Evolutionary conservation across 495 filamentous ascomycete species (phyloP), one percentile per base, ranked within the genome.

Genomic region (Penicillium bovifimosum): DNA sequence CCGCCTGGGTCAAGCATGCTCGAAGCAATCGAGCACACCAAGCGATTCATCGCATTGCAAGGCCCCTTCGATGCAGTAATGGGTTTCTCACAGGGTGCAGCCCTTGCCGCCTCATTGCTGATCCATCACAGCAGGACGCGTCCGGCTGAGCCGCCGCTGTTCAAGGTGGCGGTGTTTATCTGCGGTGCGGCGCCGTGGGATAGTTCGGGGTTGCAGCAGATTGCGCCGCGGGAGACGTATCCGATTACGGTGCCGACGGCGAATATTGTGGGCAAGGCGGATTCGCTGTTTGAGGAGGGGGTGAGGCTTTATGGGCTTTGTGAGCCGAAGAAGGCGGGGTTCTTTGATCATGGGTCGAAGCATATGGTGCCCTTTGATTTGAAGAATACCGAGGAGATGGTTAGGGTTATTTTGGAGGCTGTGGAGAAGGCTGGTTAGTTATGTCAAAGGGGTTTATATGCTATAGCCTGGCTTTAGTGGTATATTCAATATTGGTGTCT

Each of bases 11-110:
- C 62, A 11, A 42, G 59, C 38, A 48, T 76, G 6, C 7, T 24
- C 32, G 58, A 56, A 20, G 71, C 72, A 9, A 64, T 73, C 42
- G 63, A 68, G 8, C 61, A 74, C 41, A 59, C 61, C 16, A 20
- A 62, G 10, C 52, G 60, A n/a, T 56, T 65, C 7, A 68, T 76
- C 16, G 50, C 63, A 9, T 54, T 46, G 3, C 52, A 73, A 13
- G 72, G 72, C 6, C 74, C 74, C n/a, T 77, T 76, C 45, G 74
- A 77, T 29, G 74, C 56, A 2, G 66, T 77, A 7, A 68, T 77
- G 47, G 73, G 70, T 7, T 77, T 76, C 56, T 74, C 71, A 7
- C 72, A 77, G 39, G 74, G 74, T 29, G 73, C 63, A 3, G 70
- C 67, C 1, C 62, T 77, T 0, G 71, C 71, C 7, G 64, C 57